Base-by-base conservation (phyloP, 202 grass and related monocot genomes). In the Panicum virgatum region DNA sequence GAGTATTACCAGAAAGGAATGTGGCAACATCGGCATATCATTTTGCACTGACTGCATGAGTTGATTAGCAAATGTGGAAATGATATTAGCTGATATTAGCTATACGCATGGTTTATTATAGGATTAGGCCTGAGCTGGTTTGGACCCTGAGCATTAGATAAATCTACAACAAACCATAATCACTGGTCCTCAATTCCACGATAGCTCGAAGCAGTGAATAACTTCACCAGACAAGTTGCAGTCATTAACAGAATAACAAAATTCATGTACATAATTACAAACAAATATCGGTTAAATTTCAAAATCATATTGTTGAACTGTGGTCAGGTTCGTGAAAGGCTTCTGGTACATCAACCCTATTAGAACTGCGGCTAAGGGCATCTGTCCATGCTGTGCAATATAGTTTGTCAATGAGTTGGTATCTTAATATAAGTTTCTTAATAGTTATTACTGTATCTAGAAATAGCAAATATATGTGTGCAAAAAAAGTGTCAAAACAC, bases 81-180 rank as follows among this genome's bases (percentile, higher is more conserved):
- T 57, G 20, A 59, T 12, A 7, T 23, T n/a, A n/a, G n/a, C n/a
- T n/a, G n/a, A n/a, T n/a, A n/a, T n/a, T 54, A 42, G n/a, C 26
- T 32, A 4, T 50, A 12, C 3, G 27, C 16, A 7, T 50, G 29
- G 10, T 53, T 13, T 56, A 56, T 74, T n/a, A 52, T 36, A 7
- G 19, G 12, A 40, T 13, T 36, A 52, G 25, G 27, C 5, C 29
- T 32, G 29, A 34, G 4, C 4, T 1, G 0, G 68, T 18, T 71
- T 19, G 1, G 10, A 52, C 69, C 47, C 15, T 52, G 44, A 27
- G 27, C 4, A 53, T 16, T 18, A 23, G 1, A 66, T 34, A 76
- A 62, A 39, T 29, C 53, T 76, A 81, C 32, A 68, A 5, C 26
- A 43, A 70, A 77, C 1, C 30, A 78, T 37, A 20, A 78, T 60